Base-by-base conservation (phyloP, 345 rosid genomes). In the Corchorus capsularis region DNA sequence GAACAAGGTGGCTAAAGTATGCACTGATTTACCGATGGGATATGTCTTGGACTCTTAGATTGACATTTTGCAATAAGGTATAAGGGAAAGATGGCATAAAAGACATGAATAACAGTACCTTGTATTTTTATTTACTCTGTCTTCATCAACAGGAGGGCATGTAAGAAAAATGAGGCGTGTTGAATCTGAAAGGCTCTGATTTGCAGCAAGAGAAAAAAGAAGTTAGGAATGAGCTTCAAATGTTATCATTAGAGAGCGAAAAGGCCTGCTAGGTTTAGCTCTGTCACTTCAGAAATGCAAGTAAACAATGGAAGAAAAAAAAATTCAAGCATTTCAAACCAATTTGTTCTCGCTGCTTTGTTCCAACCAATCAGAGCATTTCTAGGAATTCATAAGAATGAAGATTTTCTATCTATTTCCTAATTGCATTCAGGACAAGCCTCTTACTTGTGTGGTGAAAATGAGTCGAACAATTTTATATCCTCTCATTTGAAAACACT, bases 121-220 rank as follows among this genome's bases (percentile, higher is more conserved):
- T 72, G 84, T 79, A 86, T 71, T 81, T 74, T 80, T 79, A 60
- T 79, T 78, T 81, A 96, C 84, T 85, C 83, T 90, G 53, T 81
- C 88, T 84, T 96, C 99, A 8, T 96, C 87, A 34, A 96, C 98
- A 5, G 99, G 99, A 78, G 98, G 97, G 62, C 89, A 83, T 59
- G 86, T 92, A 70, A 94, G 92, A 77, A 94, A 84, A 79, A 96
- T 79, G 63, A 94, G 72, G 53, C 92, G 93, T 0, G 81, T 89
- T 6, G 87, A 70, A 59, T 83, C 87, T 12, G 98, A 92, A 79
- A 96, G 97, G 81, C 92, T 85, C 99, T 96, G 86, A 56, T 77
- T 55, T 63, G 17, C 45, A 22, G 71, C 20, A 13, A 13, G 14
- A 60, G 8, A 22, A 19, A 6, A 27, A 2, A 12, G 4, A n/a